These are phyloP conservation scores for Pelargonium australe DNA, from an alignment of 441 rosid genomes.

Conservation along the genomic window DNA sequence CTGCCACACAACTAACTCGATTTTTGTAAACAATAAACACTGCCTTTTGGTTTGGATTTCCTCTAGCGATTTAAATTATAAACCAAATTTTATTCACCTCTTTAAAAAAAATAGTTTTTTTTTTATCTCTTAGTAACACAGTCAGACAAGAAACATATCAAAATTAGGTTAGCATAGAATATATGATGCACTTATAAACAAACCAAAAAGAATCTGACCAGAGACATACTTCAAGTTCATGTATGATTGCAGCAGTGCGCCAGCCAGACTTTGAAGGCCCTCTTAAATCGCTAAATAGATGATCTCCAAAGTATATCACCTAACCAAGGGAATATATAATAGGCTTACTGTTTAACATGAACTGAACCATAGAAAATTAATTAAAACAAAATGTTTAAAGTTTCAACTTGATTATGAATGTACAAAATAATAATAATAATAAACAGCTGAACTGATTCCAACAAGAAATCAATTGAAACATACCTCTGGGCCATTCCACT, in stretches of 20 bases:
- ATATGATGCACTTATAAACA: conserved; percentile 10
- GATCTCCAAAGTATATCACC: conserved; percentile 99
- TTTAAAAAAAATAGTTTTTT: too few species aligned
- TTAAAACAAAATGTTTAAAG: neutral
- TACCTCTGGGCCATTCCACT: conserved; percentile 98
- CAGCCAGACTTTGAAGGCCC: conserved; percentile 98
- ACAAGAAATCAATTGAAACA: conserved; percentile 2
- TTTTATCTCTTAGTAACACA: too few species aligned
- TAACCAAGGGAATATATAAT: conserved; percentile 19
- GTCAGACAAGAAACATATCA: too few species aligned
- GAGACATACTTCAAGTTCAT: conserved; percentile 72
- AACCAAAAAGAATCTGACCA: conserved; percentile 13
- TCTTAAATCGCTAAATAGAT: conserved; percentile 88
- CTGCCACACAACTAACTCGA: too few species aligned
- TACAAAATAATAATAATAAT: neutral
- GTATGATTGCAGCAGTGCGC: conserved; percentile 98
- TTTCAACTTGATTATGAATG: neutral
- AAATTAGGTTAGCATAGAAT: too few species aligned
- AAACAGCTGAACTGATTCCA: neutral
- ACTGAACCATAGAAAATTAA: conserved; percentile 2
- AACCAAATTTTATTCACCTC: too few species aligned
- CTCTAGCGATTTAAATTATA: too few species aligned
- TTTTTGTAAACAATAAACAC: too few species aligned
- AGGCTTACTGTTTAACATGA: neutral
- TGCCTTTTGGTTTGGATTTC: too few species aligned